Base-by-base conservation (phyloP, 2,329 filamentous ascomycete species). In the Arthrinium puccinioides region DNA sequence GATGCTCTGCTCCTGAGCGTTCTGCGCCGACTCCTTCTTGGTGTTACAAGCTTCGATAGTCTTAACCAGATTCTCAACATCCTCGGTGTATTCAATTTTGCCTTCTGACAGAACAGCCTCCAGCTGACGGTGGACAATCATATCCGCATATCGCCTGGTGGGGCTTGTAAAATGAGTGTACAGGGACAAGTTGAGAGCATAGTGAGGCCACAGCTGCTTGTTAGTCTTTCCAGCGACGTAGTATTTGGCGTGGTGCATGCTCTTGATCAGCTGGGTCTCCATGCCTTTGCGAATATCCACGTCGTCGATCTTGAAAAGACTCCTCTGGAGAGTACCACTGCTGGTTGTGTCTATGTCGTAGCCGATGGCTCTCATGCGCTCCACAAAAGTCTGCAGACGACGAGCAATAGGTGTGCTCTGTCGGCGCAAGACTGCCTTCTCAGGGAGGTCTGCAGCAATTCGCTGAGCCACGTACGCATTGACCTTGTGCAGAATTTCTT, bases 121-220 rank as follows among this genome's bases (percentile, higher is more conserved):
- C 19, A 98, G 73, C 63, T 98, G 92, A 40, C 92, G 88, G 62
- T 98, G 92, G 23, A 96, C 92, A 50, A 97, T 72, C 43, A 98
- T 82, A 58, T 98, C 92, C 18, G 89, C 86, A 60, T 97, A 98
- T 43, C 92, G 87, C 38, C 92, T 84, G 15, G 87, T 94, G 2
- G 92, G 92, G 60, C 87, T 90, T 25, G 90, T 97, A 66, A 97
- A 97, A 61, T 98, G 92, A 50, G 92, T 97, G 70, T 96, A 98
- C 10, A 95, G 66, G 1, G 90, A 88, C 38, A 95, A 67, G 64
- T 98, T 98, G 36, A 97, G 72, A 11, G 87, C 83, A 61, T 94
- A 98, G 64, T 98, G 90, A 43, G 84, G 78, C 65, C 85, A 83
- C 47, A 89, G 71, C 44, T 87, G 82, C 61, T 85, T 82, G 28